phyloP scores from a whole-genome alignment of 1,284 basidiomycete species.

The Phenoliferia sp. region DNA sequence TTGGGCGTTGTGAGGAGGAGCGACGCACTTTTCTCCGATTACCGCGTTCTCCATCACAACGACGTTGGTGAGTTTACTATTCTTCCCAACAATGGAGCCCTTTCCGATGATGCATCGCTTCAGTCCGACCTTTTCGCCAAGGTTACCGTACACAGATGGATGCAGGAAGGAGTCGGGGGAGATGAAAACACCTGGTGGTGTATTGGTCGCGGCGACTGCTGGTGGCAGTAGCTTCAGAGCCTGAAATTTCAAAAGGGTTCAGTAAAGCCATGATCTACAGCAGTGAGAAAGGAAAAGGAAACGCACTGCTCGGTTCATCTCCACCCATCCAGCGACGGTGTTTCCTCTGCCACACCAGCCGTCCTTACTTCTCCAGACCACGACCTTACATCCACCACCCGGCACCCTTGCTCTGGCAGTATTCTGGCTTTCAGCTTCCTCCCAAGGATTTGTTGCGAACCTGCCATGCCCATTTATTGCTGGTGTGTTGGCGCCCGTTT shows the following conservation, averaged over 20 bases:
- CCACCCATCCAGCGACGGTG: slow-evolving; percentile 30
- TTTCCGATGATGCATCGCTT: slow-evolving; percentile 84
- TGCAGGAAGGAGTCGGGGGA: slow-evolving; percentile 73
- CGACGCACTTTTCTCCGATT: slow-evolving; percentile 71
- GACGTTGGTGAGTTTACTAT: slow-evolving; percentile 77
- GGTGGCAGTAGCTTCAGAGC: slow-evolving; percentile 24
- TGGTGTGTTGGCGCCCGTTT: slow-evolving; percentile 28
- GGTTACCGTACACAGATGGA: slow-evolving; percentile 64
- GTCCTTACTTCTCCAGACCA: slow-evolving; percentile 26
- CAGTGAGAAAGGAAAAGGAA: neutral
- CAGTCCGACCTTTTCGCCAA: slow-evolving; percentile 78
- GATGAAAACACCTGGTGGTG: slow-evolving; percentile 43
- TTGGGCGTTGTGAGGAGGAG: neutral
- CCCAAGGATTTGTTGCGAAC: neutral
- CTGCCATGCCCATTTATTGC: slow-evolving; percentile 9
- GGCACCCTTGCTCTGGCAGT: neutral
- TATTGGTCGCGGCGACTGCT: slow-evolving; percentile 14
- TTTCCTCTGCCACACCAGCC: slow-evolving; percentile 33
- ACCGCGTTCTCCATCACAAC: slow-evolving; percentile 85
- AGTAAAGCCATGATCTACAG: neutral
- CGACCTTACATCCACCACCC: slow-evolving; percentile 30
- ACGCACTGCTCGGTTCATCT: slow-evolving; percentile 31
- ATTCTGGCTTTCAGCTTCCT: slow-evolving; percentile 1
- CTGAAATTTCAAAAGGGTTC: slow-evolving; percentile 1
- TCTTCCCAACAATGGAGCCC: slow-evolving; percentile 82